Evolutionary conservation across 2,329 filamentous ascomycete species (phyloP).

Genomic region (Phoma herbarum): DNA sequence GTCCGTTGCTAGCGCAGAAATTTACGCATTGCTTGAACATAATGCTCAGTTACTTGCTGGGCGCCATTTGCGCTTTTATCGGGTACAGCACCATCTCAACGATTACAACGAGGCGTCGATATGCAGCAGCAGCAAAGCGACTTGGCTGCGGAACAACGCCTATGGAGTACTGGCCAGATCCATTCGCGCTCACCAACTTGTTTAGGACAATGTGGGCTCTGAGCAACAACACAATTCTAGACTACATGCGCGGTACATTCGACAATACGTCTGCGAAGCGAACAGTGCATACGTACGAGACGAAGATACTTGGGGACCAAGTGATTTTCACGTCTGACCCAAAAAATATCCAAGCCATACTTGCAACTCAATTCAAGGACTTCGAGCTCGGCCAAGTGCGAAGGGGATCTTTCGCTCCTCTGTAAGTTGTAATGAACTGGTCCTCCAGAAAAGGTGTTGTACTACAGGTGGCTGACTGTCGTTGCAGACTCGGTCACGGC

Average conservation of each 20-base stretch:
- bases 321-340: constrained; percentile 50
- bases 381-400: constrained; percentile 29
- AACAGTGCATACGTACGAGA: constrained; percentile 1
- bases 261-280: constrained; percentile 4
- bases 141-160: constrained; percentile 8
- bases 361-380: constrained; percentile 55
- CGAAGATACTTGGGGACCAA: constrained; percentile 6
- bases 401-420: constrained; percentile 15
- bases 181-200: constrained; percentile 6
- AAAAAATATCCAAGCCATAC: constrained; percentile 55
- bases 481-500: constrained; percentile 5
- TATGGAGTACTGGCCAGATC: constrained; percentile 5
- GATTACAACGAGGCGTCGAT: constrained; percentile 4
- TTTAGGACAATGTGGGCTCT: constrained; percentile 9
- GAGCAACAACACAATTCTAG: constrained; percentile 1
- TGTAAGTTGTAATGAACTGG: neutral
- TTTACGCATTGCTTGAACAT: neutral
- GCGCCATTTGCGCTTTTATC: neutral
- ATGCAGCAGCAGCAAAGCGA: constrained; percentile 5
- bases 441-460: too few relatives aligned
- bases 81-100: constrained; percentile 1
- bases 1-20: neutral
- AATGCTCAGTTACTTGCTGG: neutral
- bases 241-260: constrained; percentile 7
- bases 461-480: neutral